Evolutionary conservation across 1,284 basidiomycete genomes (phyloP), one percentile per base, ranked within the genome.

Genomic region (Pseudozyma flocculosa): DNA sequence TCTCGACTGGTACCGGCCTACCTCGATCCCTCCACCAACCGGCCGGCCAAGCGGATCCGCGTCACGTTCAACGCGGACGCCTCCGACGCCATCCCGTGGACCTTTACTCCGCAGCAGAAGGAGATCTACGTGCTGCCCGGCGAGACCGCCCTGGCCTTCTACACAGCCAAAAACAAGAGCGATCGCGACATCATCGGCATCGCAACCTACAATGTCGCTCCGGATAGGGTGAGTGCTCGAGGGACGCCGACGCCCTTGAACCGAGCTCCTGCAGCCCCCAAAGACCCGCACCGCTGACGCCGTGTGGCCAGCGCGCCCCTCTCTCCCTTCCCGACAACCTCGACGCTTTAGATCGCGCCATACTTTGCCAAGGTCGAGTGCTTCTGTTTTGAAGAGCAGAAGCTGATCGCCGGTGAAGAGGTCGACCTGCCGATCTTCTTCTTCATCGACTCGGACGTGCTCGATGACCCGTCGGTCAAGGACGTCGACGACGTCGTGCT

Each of bases 331-430:
- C n/a, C n/a, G n/a, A n/a, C n/a, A n/a, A n/a, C n/a, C n/a, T n/a
- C n/a, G n/a, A n/a, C 42, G 2, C 24, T 29, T 11, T 75, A 96
- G 91, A 86, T 97, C 68, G 95, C 95, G 7, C 92, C 94, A 0
- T 98, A 97, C 79, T 99, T 99, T 78, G 91, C 93, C 52, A 99
- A 99, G 81, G 92, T 98, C 9, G 95, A 99, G 79, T 99, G 95
- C 72, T 99, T 99, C 82, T 99, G 95, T 80, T 98, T 98, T 70
- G 95, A 99, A 79, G 95, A 98, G 78, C 95, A 99, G 80, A 90
- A 88, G 72, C 84, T 99, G 18, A 82, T 96, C 21, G 93, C 94
- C 0, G 88, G 89, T 21, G 95, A 98, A 80, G 93, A 97, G 79
- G 90, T 99, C 18, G 95, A 99, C 80, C 89, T 98, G 84, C 95